phyloP scores from a whole-genome alignment of 139 green algal species.

The Auxenochlorella pyrenoidosa region DNA sequence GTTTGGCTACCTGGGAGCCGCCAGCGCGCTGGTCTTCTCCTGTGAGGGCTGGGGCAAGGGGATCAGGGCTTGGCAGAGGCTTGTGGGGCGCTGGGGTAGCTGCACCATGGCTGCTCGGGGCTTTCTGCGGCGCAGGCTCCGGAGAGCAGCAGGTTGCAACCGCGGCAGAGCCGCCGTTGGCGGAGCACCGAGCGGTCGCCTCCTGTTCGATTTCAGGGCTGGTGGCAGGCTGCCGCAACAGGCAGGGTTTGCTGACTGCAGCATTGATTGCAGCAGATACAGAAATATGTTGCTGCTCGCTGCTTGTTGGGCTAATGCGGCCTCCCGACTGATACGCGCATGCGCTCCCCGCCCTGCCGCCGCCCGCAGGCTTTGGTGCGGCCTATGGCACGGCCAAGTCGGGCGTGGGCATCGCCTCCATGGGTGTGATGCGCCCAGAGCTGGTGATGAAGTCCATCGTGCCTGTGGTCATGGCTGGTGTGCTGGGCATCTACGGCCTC shows the following conservation, averaged over 20 bases:
- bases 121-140: background rate
- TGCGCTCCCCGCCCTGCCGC: background rate
- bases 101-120: no score
- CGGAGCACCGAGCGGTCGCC: background rate
- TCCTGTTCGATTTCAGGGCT: no score
- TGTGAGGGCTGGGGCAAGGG: conserved; percentile 75
- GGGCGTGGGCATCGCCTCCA: conserved; percentile 98
- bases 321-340: background rate
- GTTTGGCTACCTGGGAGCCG: conserved; percentile 95
- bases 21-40: conserved; percentile 93
- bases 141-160: background rate
- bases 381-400: conserved; percentile 99
- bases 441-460: conserved; percentile 99
- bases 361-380: conserved; percentile 89
- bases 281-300: no score
- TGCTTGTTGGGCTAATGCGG: no score
- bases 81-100: no score
- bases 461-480: conserved; percentile 98
- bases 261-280: no score
- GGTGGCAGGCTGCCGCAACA: no score
- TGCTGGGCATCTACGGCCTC: conserved; percentile 99
- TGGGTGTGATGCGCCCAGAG: conserved; percentile 99
- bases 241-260: no score
- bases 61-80: no score
- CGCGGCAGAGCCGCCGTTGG: background rate